phyloP scores from a whole-genome alignment of 2,329 filamentous ascomycete species.

The Monilinia laxa region DNA sequence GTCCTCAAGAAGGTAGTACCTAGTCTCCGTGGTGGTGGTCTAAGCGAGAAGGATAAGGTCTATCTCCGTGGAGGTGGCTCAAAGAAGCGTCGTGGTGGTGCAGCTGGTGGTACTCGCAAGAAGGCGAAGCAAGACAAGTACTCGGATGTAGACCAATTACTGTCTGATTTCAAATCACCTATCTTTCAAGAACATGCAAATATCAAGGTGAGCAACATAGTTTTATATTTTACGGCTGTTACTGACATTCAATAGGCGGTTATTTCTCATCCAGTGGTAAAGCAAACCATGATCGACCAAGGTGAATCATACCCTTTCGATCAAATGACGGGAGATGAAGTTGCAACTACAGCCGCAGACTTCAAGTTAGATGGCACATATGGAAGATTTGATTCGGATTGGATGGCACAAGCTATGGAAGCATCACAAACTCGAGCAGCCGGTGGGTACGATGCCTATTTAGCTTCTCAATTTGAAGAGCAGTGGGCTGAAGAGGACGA shows the following conservation, averaged over 20 bases:
- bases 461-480: slow-evolving; percentile 50
- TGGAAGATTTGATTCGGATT: slow-evolving; percentile 57
- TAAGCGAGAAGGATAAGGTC: not conserved
- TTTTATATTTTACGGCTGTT: not conserved
- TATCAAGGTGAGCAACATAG: slow-evolving; percentile 12
- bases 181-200: slow-evolving; percentile 23
- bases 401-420: slow-evolving; percentile 53
- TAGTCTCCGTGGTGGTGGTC: not conserved
- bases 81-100: slow-evolving; percentile 16
- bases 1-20: not conserved
- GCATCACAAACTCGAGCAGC: slow-evolving; percentile 52
- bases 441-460: slow-evolving; percentile 57
- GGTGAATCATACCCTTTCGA: slow-evolving; percentile 17
- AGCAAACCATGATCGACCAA: not conserved
- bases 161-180: slow-evolving; percentile 22
- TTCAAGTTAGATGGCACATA: slow-evolving; percentile 56
- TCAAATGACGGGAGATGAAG: slow-evolving; percentile 33
- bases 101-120: slow-evolving; percentile 6
- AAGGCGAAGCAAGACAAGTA: slow-evolving; percentile 19
- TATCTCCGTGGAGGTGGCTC: slow-evolving; percentile 14
- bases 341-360: slow-evolving; percentile 52
- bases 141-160: slow-evolving; percentile 15
- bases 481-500: slow-evolving; percentile 28
- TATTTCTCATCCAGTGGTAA: slow-evolving; percentile 2
- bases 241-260: slow-evolving; percentile 1